Base-by-base conservation (phyloP, 352 stramenopile genomes). In the Pythium pyrilobum region DNA sequence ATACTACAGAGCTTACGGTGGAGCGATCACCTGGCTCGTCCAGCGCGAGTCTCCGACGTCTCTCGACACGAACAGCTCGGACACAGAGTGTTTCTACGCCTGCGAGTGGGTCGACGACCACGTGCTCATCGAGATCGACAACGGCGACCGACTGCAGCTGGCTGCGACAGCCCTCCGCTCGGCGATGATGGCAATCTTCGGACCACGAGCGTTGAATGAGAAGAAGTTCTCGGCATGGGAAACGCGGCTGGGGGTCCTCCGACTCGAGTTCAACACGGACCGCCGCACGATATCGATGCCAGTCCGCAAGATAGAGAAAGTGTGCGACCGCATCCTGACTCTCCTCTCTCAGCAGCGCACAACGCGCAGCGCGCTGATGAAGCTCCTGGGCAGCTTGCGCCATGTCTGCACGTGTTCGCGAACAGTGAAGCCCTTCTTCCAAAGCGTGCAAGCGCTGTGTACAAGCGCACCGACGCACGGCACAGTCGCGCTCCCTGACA, bases 91-190 rank as follows among this genome's bases (percentile, higher is more conserved):
- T 1, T 67, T 69, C 28, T 71, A 64, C 18, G 24, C 31, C 0
- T 74, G 60, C 29, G 62, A 67, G 15, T 74, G 62, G 67, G 52
- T 69, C 1, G 67, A 71, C 23, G 67, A 67, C 33, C 55, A 71
- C 27, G 48, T 69, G 15, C 11, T 71, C 15, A 40, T 74, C 4
- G 66, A 71, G 37, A 2, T 33, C 5, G 46, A 64, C 1, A 0
- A 23, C 1, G 16, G n/a, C 16, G n/a, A 59, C 18, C 49, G 58
- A 1, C 36, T 51, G 5, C 9, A 42, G 6, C 25, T 52, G 2
- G 60, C 61, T 1, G 40, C 51, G 25, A 39, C 46, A 1, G 48
- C 52, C 0, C 38, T 66, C 12, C 54, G 54, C 0, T 25, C 50
- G 9, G 50, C 39, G 3, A 68, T 74, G 47, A 37, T 69, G 20